phyloP scores from a whole-genome alignment of 257 asterid genomes.

The Lycium barbarum region DNA sequence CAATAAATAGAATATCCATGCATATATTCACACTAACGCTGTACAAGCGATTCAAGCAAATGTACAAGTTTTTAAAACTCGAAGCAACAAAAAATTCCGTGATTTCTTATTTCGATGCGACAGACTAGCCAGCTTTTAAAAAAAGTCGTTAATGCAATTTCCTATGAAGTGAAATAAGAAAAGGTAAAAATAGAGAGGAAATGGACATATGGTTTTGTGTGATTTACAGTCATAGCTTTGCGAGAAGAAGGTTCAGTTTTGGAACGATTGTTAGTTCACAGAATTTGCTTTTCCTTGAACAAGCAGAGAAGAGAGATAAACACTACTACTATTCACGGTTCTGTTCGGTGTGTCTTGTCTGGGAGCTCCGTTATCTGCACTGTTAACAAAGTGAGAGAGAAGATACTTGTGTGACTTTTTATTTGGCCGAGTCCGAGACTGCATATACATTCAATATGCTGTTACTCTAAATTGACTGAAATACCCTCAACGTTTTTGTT shows the following conservation, averaged over 20 bases:
- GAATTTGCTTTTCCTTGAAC: constrained; percentile 20
- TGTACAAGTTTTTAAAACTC: neutral
- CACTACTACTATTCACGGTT: constrained; percentile 9
- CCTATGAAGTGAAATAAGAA: neutral
- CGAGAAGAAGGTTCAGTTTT: constrained; percentile 21
- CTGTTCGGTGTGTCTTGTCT: constrained; percentile 57
- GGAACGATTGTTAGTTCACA: constrained; percentile 9
- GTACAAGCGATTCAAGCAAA: neutral
- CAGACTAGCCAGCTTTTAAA: neutral
- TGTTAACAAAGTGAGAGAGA: neutral
- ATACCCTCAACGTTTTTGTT: neutral
- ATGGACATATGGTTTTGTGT: constrained; percentile 20
- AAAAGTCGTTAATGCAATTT: constrained; percentile 4
- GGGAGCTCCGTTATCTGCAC: constrained; percentile 40
- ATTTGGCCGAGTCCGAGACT: constrained; percentile 15
- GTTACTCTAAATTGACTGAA: neutral
- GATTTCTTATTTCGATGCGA: neutral
- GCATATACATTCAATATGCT: neutral
- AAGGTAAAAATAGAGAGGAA: constrained; percentile 10
- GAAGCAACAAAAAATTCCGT: neutral
- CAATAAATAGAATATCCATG: constrained; percentile 28
- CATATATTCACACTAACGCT: constrained; percentile 17
- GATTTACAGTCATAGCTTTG: constrained; percentile 36
- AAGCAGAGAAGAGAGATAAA: constrained; percentile 25
- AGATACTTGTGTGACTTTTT: constrained; percentile 18